Evolutionary conservation across 495 filamentous ascomycete genomes (phyloP).

Genomic region (Platismatia glauca): DNA sequence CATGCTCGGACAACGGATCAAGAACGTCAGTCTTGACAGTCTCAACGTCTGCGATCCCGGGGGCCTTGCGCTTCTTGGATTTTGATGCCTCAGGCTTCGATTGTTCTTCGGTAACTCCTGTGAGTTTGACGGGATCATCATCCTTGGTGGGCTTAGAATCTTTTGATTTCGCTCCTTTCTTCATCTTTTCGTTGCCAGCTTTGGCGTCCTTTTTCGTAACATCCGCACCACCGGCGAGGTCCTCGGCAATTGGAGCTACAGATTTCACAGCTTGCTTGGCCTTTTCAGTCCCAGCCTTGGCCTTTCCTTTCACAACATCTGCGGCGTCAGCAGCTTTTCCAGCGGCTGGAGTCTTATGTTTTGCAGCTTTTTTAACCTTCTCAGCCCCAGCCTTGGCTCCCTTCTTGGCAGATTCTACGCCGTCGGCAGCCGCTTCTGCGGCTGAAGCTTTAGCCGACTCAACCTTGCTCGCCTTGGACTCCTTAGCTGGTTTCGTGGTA

Average conservation of each 20-base stretch:
- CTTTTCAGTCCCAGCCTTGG: conserved; percentile 20
- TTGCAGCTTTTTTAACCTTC: conserved; percentile 20
- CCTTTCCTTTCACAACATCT: conserved; percentile 25
- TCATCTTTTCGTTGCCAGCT: conserved; percentile 6
- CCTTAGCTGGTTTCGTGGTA: conserved; percentile 4
- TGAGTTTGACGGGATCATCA: neutral
- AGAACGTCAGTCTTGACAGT: conserved; percentile 13
- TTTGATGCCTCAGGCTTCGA: conserved; percentile 9
- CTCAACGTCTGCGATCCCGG: conserved; percentile 12
- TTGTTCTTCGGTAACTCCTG: neutral
- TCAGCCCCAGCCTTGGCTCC: conserved; percentile 1
- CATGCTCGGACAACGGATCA: conserved; percentile 15
- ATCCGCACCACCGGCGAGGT: neutral
- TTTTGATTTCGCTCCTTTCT: conserved; percentile 10
- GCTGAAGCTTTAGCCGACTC: conserved; percentile 15
- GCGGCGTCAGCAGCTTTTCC: conserved; percentile 15
- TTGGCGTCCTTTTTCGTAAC: conserved; percentile 6
- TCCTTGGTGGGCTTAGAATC: neutral
- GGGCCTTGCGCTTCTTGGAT: conserved; percentile 23
- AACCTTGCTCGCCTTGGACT: conserved; percentile 11
- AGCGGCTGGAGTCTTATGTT: conserved; percentile 1
- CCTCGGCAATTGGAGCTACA: conserved; percentile 4
- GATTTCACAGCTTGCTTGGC: conserved; percentile 11
- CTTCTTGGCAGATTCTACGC: neutral
- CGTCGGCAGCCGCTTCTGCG: conserved; percentile 16